Base-by-base conservation (phyloP, 768 basidiomycete species). In the button mushroom (Agaricus bisporus) region DNA sequence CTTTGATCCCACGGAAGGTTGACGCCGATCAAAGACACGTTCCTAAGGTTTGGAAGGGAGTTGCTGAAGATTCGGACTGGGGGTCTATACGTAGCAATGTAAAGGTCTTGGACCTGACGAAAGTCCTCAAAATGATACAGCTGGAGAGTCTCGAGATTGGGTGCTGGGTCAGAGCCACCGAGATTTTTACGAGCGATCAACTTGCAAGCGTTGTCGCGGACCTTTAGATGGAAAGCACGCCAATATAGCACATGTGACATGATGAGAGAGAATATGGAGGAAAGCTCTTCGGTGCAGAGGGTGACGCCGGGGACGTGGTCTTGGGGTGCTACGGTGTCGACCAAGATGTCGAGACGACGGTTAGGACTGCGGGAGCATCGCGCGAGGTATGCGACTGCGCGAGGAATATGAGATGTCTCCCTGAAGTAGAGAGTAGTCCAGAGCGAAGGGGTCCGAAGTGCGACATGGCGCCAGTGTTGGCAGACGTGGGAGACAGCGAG, bases 101-200 rank as follows among this genome's bases (percentile, higher is more conserved):
- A 77, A 10, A 85, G 73, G 43, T 78, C 73, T 54, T 80, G 73
- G 0, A 76, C 63, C 12, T 70, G 76, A 18, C 69, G 62, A 62
- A 76, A 85, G 60, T 82, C 73, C 61, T 83, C 78, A 58, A 83
- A 81, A 62, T 85, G 83, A 63, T 83, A 85, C 3, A 85, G 70
- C 65, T 82, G 79, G 29, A 84, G 74, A 3, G 79, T 79, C 63
- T 80, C 75, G 46, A 85, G 75, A 45, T 67, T 64, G n/a, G 77
- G 79, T 0, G 80, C 82, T 35, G 76, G 69, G 1, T 77, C 78
- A 58, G 81, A 82, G 10, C 67, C 69, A 49, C 72, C 71, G 14
- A 84, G 71, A 55, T 71, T 68, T n/a, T 69, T 65, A 38, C 81
- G 75, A 4, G 82, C 81, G 46, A 68, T 67, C 39, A 66, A 67